phyloP scores from a whole-genome alignment of 208 protist genomes.

The Leishmania amazonensis region DNA sequence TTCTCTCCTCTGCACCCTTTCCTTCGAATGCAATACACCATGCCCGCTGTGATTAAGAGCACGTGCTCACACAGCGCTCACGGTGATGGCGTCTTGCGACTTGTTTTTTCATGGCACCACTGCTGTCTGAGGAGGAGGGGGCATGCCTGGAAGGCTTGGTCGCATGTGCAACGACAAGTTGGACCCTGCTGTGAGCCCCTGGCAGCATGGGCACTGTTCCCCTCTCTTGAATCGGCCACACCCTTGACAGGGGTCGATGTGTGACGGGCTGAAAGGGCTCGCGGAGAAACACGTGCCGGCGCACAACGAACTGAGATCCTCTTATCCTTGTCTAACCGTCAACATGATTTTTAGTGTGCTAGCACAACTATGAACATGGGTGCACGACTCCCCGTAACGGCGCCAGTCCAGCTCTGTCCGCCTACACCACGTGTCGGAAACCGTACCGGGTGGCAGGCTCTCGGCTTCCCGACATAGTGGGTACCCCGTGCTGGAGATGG shows the following conservation, averaged over 20 bases:
- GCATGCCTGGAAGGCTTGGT: not conserved
- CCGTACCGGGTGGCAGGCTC: not conserved
- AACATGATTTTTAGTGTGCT: not conserved
- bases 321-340: not conserved
- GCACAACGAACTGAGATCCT: too few relatives aligned
- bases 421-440: not conserved
- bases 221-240: not conserved
- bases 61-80: not conserved
- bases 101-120: not conserved
- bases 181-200: not conserved
- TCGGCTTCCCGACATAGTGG: too few relatives aligned
- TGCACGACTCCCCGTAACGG: not conserved
- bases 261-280: not conserved
- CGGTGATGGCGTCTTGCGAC: too few relatives aligned
- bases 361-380: not conserved
- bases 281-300: too few relatives aligned
- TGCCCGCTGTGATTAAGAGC: not conserved
- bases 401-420: not conserved
- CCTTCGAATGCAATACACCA: not conserved
- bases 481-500: too few relatives aligned
- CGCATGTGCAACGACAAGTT: not conserved
- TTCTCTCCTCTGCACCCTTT: not conserved
- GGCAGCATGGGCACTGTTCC: not conserved
- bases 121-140: not conserved
- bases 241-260: not conserved